A percentile compares a stretch with the other conserved stretches of the same genome.
Conservation (phyloP, 352 stramenopile species). For the Phytophthora pini region DNA sequence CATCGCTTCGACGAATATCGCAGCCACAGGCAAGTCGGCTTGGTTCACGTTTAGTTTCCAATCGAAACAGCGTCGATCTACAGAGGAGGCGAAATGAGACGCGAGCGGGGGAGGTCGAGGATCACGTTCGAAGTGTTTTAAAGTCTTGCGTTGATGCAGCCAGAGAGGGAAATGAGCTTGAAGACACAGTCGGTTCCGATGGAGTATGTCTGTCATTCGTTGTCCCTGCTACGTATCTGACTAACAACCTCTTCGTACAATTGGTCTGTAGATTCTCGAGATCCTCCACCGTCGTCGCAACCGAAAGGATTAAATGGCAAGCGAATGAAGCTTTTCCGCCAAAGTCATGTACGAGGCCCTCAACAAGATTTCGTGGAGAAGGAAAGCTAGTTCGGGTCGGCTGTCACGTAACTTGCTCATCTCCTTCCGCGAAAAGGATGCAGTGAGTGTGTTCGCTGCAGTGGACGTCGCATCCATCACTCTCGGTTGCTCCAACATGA, state of each 20-base stretch:
- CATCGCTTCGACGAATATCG: slow-evolving; percentile 18
- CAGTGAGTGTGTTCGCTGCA: slow-evolving; percentile 45
- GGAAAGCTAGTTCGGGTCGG: slow-evolving; percentile 47
- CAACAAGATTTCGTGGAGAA: slow-evolving; percentile 64
- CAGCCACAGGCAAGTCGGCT: slow-evolving; percentile 33
- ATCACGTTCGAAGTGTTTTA: slow-evolving; percentile 65
- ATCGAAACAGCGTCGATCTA: slow-evolving; percentile 4
- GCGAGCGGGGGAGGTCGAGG: slow-evolving; percentile 34
- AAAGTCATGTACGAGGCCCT: slow-evolving; percentile 67
- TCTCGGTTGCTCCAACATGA: slow-evolving; percentile 55
- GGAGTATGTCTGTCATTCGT: slow-evolving; percentile 45
- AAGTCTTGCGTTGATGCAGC: slow-evolving; percentile 54
- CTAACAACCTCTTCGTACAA: slow-evolving; percentile 5
- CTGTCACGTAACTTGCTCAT: slow-evolving; percentile 35
- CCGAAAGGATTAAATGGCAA: slow-evolving; percentile 34
- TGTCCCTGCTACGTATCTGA: background rate
- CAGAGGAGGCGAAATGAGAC: slow-evolving; percentile 10
- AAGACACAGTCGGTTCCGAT: slow-evolving; percentile 59
- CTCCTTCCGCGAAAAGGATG: slow-evolving; percentile 41
- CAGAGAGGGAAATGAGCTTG: slow-evolving; percentile 53
- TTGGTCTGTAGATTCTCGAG: slow-evolving; percentile 48
- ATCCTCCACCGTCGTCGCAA: slow-evolving; percentile 63
- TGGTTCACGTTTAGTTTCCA: slow-evolving; percentile 2
- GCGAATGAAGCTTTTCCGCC: slow-evolving; percentile 40
- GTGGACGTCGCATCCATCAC: slow-evolving; percentile 56